Conservation (phyloP, 345 rosid species). For the Eucalyptus microcorys region DNA sequence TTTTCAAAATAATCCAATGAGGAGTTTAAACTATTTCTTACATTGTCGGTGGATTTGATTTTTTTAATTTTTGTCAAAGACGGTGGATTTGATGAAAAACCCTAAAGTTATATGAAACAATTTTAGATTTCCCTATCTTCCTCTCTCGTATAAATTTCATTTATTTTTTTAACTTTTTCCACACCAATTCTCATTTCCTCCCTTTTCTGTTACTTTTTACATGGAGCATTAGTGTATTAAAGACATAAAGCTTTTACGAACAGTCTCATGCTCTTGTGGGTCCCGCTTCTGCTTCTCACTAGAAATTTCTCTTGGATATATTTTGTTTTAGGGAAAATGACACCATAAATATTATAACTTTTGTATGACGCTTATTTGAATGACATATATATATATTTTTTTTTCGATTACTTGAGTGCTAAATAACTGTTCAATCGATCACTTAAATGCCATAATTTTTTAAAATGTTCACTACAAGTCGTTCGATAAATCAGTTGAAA, state of each 20-base stretch:
- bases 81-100: background rate
- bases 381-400: no score
- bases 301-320: background rate
- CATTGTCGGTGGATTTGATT: background rate
- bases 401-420: no score
- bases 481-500: no score
- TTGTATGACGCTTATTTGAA: fast-evolving
- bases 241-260: background rate
- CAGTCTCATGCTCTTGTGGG: background rate
- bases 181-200: background rate
- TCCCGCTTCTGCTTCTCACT: background rate
- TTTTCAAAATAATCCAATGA: background rate
- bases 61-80: no score
- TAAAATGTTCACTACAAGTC: no score
- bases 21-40: background rate
- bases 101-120: background rate
- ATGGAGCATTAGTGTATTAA: background rate
- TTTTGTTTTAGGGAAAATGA: background rate
- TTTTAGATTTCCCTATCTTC: background rate
- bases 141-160: background rate
- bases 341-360: no score
- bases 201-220: background rate
- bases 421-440: no score
- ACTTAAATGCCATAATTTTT: no score
- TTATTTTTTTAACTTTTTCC: background rate